Base-by-base conservation (phyloP, 2,329 filamentous ascomycete genomes). In the Clarireedia paspali region DNA sequence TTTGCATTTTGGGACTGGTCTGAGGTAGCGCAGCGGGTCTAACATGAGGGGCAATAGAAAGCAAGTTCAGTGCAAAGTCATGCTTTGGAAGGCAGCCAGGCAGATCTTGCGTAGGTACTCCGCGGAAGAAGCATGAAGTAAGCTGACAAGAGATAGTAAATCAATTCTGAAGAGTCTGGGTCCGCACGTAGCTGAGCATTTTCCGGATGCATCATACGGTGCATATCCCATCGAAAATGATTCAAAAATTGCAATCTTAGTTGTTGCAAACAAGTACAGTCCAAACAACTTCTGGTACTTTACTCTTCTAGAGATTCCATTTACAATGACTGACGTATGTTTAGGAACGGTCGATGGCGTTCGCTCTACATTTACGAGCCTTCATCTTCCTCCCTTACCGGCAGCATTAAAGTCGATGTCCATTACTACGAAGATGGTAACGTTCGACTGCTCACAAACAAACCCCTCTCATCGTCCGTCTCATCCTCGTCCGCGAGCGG, bases 341-440 rank as follows among this genome's bases (percentile, higher is more conserved):
- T 20, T 62, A 91, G 88, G 89, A 97, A 96, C 74, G 94, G 94
- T 60, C 90, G 94, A 60, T 99, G 94, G 89, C 88, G 94, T 67
- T 91, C 89, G 48, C 79, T 87, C 53, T 97, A 97, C 76, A 80
- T 87, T 66, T 87, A 88, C 72, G 80, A 85, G 60, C 84, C 91
- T 0, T 77, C 84, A 20, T 75, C 83, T n/a, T 81, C 81, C 1
- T 77, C 77, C 48, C 75, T 97, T 45, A 83, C 85, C 39, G 94
- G 94, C 65, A 84, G 79, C 57, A 85, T 97, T 72, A 90, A 92
- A 71, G 89, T 96, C 53, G 91, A 97, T 65, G 92, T 99, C 51
- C 94, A 99, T 78, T 99, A 99, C 79, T 99, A 99, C 76, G 94
- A 99, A 75, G 95, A 99, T 70, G 94, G 94, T 60, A 99, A 99